Base-by-base conservation (phyloP, 75 land plant genomes). In the Larix kaempferi region DNA sequence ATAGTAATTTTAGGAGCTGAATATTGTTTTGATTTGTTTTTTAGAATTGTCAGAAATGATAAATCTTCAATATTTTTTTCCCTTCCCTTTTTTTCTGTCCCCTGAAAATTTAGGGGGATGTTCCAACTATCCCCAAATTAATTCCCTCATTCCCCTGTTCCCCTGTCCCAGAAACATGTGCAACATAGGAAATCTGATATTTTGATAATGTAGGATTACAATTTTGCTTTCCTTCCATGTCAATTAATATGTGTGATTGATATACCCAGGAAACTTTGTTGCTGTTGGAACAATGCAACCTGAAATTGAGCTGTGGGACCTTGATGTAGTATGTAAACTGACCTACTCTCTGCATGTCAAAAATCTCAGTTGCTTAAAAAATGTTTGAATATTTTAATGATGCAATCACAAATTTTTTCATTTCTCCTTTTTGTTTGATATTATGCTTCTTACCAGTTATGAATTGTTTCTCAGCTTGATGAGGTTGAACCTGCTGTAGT, bases 231-330 rank as follows among this genome's bases (percentile, higher is more conserved):
- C 23, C 12, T 27, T 39, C 21, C n/a, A 21, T 73, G 75, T 52
- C 75, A 39, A 14, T 49, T 35, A 35, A 55, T 8, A 41, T 55
- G 8, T 35, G 25, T 74, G 26, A 73, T 56, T 27, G 37, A 49
- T 29, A 17, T 56, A 79, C 79, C 35, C 82, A 93, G 96, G 99
- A 33, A 94, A 96, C 55, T 96, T 87, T 79, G 85, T 96, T 2
- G 99, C 99, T 76, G 91, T 96, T 41, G 99, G 99, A 57, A 83
- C 95, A 41, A 92, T 92, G 93, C 95, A 96, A 49, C 97, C 99
- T 44, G 87, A 92, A 16, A 96, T 96, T 76, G 99, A 96, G 65
- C 92, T 96, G 56, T 96, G 99, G 99, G 99, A 96, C 81, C 94
- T 96, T 84, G 99, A 96, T 76, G 73, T 92, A 1, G 86, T 79